Conservation (phyloP, 345 rosid genomes). For the Corymbia maculata region DNA sequence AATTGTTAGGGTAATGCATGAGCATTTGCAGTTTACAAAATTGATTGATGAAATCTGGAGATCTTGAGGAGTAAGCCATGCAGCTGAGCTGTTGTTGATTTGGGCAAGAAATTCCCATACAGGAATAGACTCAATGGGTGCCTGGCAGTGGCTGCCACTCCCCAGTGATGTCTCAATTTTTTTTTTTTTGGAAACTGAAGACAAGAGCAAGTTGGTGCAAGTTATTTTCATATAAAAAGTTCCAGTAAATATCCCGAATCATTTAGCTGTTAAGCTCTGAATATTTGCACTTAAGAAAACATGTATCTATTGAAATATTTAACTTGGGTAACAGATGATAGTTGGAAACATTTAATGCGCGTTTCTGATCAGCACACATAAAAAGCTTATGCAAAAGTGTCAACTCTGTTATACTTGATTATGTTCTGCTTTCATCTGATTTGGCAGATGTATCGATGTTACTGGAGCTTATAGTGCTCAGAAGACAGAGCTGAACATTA, state of each 20-base stretch:
- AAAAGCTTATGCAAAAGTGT: background rate
- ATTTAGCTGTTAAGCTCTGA: background rate
- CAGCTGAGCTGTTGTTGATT: background rate
- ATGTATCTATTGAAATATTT: background rate
- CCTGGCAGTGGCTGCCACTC: background rate
- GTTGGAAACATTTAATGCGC: background rate
- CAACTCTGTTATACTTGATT: background rate
- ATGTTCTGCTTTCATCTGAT: background rate
- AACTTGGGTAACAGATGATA: background rate
- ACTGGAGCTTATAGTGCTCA: constrained; percentile 97
- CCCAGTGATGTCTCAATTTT: background rate
- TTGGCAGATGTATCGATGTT: constrained; percentile 87
- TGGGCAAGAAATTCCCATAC: background rate
- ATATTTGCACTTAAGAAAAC: background rate
- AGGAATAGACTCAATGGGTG: background rate
- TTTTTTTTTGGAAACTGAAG: background rate
- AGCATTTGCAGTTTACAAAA: background rate
- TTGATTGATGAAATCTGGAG: background rate
- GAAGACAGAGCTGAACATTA: constrained; percentile 84
- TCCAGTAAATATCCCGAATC: background rate
- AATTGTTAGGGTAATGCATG: background rate
- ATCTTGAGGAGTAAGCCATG: background rate
- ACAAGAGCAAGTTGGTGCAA: background rate
- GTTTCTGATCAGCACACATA: background rate
- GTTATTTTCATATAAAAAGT: background rate